Base-by-base conservation (phyloP, 78 protist genomes). In the Mastigamoeba balamuthi region DNA sequence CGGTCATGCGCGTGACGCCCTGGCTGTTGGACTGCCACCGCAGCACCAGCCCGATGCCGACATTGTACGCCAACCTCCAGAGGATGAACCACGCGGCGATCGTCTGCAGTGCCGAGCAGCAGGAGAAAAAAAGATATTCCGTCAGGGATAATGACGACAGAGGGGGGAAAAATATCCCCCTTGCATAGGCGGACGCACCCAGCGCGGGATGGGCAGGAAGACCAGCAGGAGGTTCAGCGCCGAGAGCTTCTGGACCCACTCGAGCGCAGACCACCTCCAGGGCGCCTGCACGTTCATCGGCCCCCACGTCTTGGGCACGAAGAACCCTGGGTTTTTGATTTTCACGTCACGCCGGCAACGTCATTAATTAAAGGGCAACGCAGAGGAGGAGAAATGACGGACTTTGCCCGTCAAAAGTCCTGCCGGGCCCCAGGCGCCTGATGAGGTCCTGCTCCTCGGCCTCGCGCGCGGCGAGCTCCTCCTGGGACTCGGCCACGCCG, bases 41-140 rank as follows among this genome's bases (percentile, higher is more conserved):
- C 27, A 92, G 74, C 44, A 92, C 7, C 17, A 40, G 28, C 35
- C 95, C 95, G 17, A 92, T 71, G 5, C 93, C 93, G n/a, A 65
- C 74, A 40, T 92, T 87, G 78, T 92, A 92, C 23, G 63, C 77
- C 6, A 89, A 29, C 38, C 95, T 78, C 95, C 95, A 92, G 71
- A 89, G 80, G 35, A 83, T 28, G 40, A 87, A 92, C 68, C 52
- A 65, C 6, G 35, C 36, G 74, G 81, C 64, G 68, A 52, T 87
- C 33, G 81, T 23, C 90, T 82, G 69, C n/a, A n/a, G n/a, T n/a
- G n/a, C n/a, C n/a, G n/a, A n/a, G n/a, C n/a, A n/a, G n/a, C n/a
- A n/a, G 0, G 35, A n/a, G 9, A 3, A 1, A 33, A 6, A 58
- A 1, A 0, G 39, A 0, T 0, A 30, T 0, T 1, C 28, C 4